Conservation (phyloP, 164 flowering plant genomes). For the Vitis cinerea region DNA sequence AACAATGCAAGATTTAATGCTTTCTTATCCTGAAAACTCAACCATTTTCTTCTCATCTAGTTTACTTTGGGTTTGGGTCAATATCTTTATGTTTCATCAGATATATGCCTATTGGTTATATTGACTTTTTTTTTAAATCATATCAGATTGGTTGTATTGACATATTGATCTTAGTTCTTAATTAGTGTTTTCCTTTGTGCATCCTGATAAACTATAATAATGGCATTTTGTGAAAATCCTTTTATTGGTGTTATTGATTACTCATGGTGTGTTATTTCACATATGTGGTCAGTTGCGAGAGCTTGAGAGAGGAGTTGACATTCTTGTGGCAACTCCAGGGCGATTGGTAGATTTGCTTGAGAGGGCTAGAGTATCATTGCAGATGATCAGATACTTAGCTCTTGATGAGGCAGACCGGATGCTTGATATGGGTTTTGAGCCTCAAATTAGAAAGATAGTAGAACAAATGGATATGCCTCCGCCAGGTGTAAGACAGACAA, state of each 20-base stretch:
- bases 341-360: slow-evolving; percentile 75
- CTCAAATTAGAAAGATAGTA: slow-evolving; percentile 78
- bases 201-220: background rate
- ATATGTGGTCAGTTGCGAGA: slow-evolving; percentile 51
- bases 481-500: slow-evolving; percentile 62
- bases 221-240: too few species aligned
- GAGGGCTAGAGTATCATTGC: slow-evolving; percentile 68
- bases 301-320: slow-evolving; percentile 77
- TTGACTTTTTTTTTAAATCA: too few species aligned
- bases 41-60: too few species aligned
- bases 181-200: background rate
- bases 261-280: background rate
- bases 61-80: too few species aligned
- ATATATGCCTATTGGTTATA: too few species aligned
- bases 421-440: slow-evolving; percentile 91
- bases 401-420: slow-evolving; percentile 83
- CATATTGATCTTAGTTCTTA: too few species aligned
- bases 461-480: slow-evolving; percentile 85
- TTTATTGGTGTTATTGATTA: too few species aligned
- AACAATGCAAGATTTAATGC: too few species aligned
- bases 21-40: too few species aligned
- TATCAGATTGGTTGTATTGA: too few species aligned
- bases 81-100: too few species aligned
- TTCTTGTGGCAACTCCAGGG: slow-evolving; percentile 83
- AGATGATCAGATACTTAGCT: slow-evolving; percentile 64